These are phyloP conservation scores for Termitomyces sp. DNA, from an alignment of 768 basidiomycete species.

Conservation along the genomic window DNA sequence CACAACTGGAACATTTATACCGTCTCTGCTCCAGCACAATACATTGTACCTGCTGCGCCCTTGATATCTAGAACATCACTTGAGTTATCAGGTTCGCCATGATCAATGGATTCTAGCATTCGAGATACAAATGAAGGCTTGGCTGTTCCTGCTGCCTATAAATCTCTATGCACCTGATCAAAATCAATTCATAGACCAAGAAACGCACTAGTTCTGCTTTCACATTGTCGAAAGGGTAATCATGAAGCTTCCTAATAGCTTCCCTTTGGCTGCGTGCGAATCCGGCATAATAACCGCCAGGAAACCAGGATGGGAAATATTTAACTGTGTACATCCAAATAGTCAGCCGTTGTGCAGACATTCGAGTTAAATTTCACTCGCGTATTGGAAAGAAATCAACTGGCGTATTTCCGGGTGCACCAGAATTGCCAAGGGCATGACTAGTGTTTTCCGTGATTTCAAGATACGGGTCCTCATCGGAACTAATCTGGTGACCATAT, in stretches of 20 bases:
- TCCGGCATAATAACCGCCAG: constrained; percentile 18
- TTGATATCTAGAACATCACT: constrained; percentile 9
- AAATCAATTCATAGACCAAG: neutral
- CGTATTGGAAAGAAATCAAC: constrained; percentile 18
- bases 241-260: constrained; percentile 16
- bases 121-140: constrained; percentile 16
- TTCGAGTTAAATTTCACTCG: constrained; percentile 7
- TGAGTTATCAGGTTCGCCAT: neutral
- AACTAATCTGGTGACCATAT: constrained; percentile 25
- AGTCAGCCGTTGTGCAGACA: neutral
- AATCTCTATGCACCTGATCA: neutral
- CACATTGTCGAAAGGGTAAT: constrained; percentile 25
- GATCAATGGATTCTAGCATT: constrained; percentile 10
- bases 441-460: constrained; percentile 23
- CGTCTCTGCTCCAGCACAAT: constrained; percentile 12
- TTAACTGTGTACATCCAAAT: constrained; percentile 16
- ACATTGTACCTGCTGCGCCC: constrained; percentile 7
- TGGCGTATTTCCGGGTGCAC: constrained; percentile 14
- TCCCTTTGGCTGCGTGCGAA: constrained; percentile 11
- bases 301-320: constrained; percentile 28
- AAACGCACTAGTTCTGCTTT: constrained; percentile 27
- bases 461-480: constrained; percentile 32
- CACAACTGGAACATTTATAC: neutral
- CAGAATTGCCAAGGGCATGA: constrained; percentile 15
- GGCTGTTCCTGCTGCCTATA: constrained; percentile 17